phyloP scores from a whole-genome alignment of 2,329 filamentous ascomycete species.

The Fusarium sp. region DNA sequence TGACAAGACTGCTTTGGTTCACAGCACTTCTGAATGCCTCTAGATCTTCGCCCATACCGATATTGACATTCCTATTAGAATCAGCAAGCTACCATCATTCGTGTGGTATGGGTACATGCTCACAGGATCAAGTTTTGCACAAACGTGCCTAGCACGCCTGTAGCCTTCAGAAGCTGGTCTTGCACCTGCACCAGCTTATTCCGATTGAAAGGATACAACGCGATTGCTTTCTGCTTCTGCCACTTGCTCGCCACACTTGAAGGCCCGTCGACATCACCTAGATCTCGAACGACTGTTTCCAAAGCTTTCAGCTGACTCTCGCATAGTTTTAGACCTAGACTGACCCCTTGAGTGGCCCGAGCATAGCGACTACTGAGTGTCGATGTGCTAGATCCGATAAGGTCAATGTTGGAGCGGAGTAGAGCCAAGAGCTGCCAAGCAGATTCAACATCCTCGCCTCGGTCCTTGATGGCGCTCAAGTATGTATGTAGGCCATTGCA shows the following conservation, averaged over 20 bases:
- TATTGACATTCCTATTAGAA: neutral
- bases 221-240: neutral
- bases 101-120: neutral
- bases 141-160: neutral
- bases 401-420: neutral
- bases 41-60: neutral
- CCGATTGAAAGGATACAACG: neutral
- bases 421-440: neutral
- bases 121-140: neutral
- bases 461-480: neutral
- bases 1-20: neutral
- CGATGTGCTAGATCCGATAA: neutral
- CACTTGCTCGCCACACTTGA: neutral
- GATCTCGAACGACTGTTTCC: neutral
- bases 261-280: neutral
- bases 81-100: neutral
- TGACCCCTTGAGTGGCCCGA: neutral
- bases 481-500: neutral
- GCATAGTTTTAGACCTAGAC: neutral
- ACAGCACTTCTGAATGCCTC: neutral
- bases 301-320: neutral
- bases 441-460: neutral
- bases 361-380: neutral
- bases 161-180: neutral
- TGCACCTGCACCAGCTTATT: neutral